A percentile compares a stretch with the other conserved stretches of the same genome.
phyloP scores from a whole-genome alignment of 495 filamentous ascomycete species.

The Podospora pseudopauciseta region DNA sequence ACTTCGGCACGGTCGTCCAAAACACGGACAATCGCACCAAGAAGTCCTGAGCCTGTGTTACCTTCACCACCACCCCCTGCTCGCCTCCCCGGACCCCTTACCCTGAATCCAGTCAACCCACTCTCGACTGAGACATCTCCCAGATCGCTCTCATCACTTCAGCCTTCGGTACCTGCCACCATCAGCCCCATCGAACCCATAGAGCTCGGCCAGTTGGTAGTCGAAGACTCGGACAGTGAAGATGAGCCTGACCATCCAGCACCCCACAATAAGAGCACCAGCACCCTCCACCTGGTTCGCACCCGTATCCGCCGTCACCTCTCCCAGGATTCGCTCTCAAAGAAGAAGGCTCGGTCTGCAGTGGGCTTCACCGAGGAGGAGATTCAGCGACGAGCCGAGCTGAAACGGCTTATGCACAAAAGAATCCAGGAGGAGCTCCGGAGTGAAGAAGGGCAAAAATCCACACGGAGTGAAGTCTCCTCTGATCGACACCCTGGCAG shows the following conservation, averaged over 20 bases:
- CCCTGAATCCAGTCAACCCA: slow-evolving; percentile 21
- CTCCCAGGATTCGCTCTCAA: slow-evolving; percentile 41
- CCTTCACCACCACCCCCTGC: slow-evolving; percentile 22
- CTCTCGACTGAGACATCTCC: slow-evolving; percentile 7
- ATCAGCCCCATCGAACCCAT: slow-evolving; percentile 21
- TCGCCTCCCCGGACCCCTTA: slow-evolving; percentile 26
- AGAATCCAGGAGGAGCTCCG: slow-evolving; percentile 52
- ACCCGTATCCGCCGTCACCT: slow-evolving; percentile 45
- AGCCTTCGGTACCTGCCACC: slow-evolving; percentile 5
- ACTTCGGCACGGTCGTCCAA: slow-evolving; percentile 31
- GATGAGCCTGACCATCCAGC: slow-evolving; percentile 27
- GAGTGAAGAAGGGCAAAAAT: slow-evolving; percentile 33
- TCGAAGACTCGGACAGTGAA: slow-evolving; percentile 43
- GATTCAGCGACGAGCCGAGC: slow-evolving; percentile 47
- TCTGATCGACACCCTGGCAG: slow-evolving; percentile 16
- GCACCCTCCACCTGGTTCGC: slow-evolving; percentile 38
- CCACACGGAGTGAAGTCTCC: slow-evolving; percentile 11
- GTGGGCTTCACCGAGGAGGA: slow-evolving; percentile 47
- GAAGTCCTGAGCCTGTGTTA: slow-evolving; percentile 18
- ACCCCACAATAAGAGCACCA: slow-evolving; percentile 30
- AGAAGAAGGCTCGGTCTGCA: slow-evolving; percentile 38
- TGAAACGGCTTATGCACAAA: slow-evolving; percentile 48
- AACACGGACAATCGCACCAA: slow-evolving; percentile 21
- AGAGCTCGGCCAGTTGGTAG: slow-evolving; percentile 34
- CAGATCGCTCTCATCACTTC: slow-evolving; percentile 17